phyloP scores from a whole-genome alignment of 495 filamentous ascomycete species.

The Pyrenula aspistea region DNA sequence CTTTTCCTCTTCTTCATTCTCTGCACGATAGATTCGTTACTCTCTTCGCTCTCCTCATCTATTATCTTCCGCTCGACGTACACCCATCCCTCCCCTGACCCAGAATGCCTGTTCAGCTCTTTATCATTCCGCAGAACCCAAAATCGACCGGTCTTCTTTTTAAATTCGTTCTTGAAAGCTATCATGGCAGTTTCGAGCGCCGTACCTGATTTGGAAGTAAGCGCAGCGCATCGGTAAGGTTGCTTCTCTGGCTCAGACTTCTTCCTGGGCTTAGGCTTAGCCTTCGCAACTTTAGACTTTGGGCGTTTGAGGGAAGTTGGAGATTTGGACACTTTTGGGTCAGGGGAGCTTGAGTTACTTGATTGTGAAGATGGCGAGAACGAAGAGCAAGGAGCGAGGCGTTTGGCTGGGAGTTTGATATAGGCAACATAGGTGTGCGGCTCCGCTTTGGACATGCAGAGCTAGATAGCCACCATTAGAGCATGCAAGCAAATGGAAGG shows the following conservation, averaged over 20 bases:
- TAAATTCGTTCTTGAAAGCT: slow-evolving; percentile 44
- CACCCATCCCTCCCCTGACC: slow-evolving; percentile 20
- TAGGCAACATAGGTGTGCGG: slow-evolving; percentile 34
- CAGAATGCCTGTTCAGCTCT: not conserved
- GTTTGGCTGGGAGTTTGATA: slow-evolving; percentile 19
- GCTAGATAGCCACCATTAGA: slow-evolving; percentile 15
- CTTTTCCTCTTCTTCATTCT: no score
- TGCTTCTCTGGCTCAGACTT: no score
- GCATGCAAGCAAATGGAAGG: not conserved
- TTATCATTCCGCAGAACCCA: slow-evolving; percentile 38
- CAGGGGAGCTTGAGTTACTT: not conserved
- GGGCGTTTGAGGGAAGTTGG: not conserved
- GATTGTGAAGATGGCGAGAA: not conserved
- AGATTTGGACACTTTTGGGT: not conserved
- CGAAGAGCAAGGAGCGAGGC: not conserved
- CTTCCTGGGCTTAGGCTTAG: no score
- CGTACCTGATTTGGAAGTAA: slow-evolving; percentile 19
- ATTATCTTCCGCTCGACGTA: slow-evolving; percentile 10
- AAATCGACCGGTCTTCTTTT: slow-evolving; percentile 33
- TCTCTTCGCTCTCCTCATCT: no score
- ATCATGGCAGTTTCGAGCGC: slow-evolving; percentile 21
- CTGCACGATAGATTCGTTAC: no score
- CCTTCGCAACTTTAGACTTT: no score
- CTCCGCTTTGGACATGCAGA: slow-evolving; percentile 35
- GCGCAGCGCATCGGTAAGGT: slow-evolving; percentile 16